Evolutionary conservation across 768 basidiomycete species (phyloP), one percentile per base, ranked within the genome.

Genomic region (Tylopilus subfusipes): DNA sequence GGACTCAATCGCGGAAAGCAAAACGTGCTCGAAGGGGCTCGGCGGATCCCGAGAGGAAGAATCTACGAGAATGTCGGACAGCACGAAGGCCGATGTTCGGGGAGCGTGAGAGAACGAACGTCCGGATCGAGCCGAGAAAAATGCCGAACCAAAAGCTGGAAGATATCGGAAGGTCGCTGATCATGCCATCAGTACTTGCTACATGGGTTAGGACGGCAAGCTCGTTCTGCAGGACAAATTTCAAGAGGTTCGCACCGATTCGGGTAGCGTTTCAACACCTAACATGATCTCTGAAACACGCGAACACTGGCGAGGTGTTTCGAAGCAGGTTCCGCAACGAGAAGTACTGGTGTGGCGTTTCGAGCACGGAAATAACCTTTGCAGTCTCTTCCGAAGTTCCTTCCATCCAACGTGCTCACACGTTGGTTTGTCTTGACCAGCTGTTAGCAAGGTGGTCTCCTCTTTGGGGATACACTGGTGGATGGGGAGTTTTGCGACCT

Each of bases 1-100:
- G 13, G 31, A 13, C 34, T 36, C 16, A 16, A 18, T 36, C 19
- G 21, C 39, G 39, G 21, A 25, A n/a, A n/a, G 49, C 2, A 42
- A 40, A 53, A 53, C 22, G 52, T 24, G 29, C 29, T 31, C 38
- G 36, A 47, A 40, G 30, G 13, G 11, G 5, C 24, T 9, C 29
- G 45, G 52, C 22, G 46, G 39, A 53, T 53, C 52, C 36, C 21
- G 52, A 46, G 22, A 40, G 52, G 45, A 53, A 42, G 39, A 33
- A 19, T 24, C 21, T 18, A 39, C 53, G 53, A 34, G 24, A 24
- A 53, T 13, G 4, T 27, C 53, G 53, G 53, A 42, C 4, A 33
- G 7, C 24, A 11, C 19, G 33, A 42, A 42, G 53, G 31, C 40
- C 53, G 53, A 43, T 49, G 40, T 19, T 54, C 53, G 53, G 40